These are phyloP conservation scores for Chlamydomonas reinhardtii DNA, from an alignment of 163 green algal species.

Conservation along the genomic window DNA sequence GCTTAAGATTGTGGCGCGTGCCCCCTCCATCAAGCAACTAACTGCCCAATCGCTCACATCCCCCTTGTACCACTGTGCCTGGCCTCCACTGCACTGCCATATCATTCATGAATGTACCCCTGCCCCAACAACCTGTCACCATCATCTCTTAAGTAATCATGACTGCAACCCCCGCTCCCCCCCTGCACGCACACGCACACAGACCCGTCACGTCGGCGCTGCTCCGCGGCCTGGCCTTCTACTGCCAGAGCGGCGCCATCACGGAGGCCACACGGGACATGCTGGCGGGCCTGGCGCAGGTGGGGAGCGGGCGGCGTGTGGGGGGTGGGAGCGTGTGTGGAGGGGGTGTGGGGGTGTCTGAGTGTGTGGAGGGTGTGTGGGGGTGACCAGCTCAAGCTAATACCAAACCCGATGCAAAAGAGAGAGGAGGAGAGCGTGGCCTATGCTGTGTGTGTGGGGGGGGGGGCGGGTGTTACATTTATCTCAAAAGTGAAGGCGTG, in stretches of 20 bases:
- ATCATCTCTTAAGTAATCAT: neutral
- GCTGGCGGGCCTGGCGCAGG: conserved; percentile 14
- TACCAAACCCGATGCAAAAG: too few relatives aligned
- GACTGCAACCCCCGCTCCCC: neutral
- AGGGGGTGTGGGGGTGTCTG: neutral
- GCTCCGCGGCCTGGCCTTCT: conserved; percentile 70
- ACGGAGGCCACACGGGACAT: conserved; percentile 46
- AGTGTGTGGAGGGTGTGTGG: neutral
- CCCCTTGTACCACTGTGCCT: too few relatives aligned
- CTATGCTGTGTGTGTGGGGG: neutral
- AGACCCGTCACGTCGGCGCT: conserved; percentile 10
- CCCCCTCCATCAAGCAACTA: too few relatives aligned
- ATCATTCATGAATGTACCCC: too few relatives aligned
- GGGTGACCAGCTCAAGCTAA: too few relatives aligned
- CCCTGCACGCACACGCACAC: neutral
- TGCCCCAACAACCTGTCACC: too few relatives aligned
- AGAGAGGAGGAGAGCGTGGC: neutral
- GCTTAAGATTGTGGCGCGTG: too few relatives aligned
- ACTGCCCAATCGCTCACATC: too few relatives aligned
- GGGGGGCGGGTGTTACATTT: neutral
- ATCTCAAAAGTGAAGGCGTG: too few relatives aligned
- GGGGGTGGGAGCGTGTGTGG: neutral
- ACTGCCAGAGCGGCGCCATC: conserved; percentile 69
- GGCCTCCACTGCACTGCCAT: too few relatives aligned
- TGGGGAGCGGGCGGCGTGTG: too few relatives aligned